Conservation (phyloP, 371 early-diverging fungal genomes). For the Apophysomyces ossiformis region DNA sequence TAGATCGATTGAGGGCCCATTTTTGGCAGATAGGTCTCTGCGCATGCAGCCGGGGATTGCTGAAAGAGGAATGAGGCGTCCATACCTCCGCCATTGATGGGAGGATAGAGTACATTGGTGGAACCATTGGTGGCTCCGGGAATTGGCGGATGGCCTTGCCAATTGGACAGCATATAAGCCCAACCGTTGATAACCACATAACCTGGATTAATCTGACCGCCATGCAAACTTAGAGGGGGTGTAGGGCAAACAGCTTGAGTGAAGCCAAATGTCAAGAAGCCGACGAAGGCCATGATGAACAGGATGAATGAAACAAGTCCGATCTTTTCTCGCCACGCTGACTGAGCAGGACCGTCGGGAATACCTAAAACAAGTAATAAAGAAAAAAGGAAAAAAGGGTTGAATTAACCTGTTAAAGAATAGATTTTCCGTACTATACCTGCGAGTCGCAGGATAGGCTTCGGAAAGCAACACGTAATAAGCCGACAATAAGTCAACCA, state of each 20-base stretch:
- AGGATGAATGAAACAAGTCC: slow-evolving; percentile 74
- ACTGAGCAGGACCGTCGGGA: slow-evolving; percentile 58
- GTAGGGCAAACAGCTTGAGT: slow-evolving; percentile 58
- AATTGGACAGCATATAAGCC: slow-evolving; percentile 57
- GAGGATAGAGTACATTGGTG: slow-evolving; percentile 61
- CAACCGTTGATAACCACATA: slow-evolving; percentile 59
- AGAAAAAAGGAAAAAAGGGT: slow-evolving; percentile 7
- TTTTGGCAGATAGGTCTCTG: slow-evolving; percentile 49
- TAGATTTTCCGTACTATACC: slow-evolving; percentile 14
- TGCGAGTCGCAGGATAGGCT: slow-evolving; percentile 10
- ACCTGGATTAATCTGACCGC: slow-evolving; percentile 42
- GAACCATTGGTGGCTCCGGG: slow-evolving; percentile 36
- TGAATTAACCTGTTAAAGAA: not conserved
- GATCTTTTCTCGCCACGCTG: slow-evolving; percentile 87
- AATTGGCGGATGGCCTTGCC: slow-evolving; percentile 53
- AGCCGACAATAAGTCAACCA: slow-evolving; percentile 58
- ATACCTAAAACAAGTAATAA: slow-evolving; percentile 37
- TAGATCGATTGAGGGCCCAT: slow-evolving; percentile 47
- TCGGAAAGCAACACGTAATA: slow-evolving; percentile 61
- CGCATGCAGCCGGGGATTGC: slow-evolving; percentile 57
- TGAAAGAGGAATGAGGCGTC: slow-evolving; percentile 63
- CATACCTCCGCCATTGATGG: slow-evolving; percentile 68
- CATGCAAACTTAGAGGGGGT: slow-evolving; percentile 35
- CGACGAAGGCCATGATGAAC: slow-evolving; percentile 54
- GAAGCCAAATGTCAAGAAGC: slow-evolving; percentile 68